Evolutionary conservation across 331 rosid species (phyloP).

Genomic region (Prunus yedoensis): DNA sequence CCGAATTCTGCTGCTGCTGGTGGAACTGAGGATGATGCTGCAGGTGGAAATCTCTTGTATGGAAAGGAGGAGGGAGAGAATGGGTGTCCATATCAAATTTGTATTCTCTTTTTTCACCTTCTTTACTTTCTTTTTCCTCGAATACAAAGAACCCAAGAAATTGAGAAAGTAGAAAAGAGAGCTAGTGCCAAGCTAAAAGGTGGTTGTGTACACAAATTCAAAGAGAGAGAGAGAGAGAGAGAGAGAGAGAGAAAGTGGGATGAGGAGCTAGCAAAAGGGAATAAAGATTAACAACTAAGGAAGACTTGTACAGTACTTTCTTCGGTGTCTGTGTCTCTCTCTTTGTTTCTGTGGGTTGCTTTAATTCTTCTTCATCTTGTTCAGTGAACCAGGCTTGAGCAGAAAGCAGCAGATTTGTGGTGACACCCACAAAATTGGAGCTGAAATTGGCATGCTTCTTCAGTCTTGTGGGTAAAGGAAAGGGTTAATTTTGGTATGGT

Average conservation of each 20-base stretch:
- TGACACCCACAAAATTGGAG: conserved; percentile 29
- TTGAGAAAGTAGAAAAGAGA: conserved; percentile 12
- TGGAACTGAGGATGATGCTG: conserved; percentile 52
- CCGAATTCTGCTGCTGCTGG: conserved; percentile 63
- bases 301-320: background rate
- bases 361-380: conserved; percentile 13
- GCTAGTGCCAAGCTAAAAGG: background rate
- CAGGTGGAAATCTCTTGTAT: conserved; percentile 73
- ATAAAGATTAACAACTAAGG: background rate
- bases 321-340: background rate
- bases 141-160: conserved; percentile 15
- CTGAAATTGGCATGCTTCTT: conserved; percentile 18
- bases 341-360: conserved; percentile 9
- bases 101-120: background rate
- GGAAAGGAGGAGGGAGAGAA: conserved; percentile 93
- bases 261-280: conserved; percentile 13
- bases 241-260: conserved; percentile 8
- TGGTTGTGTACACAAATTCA: conserved; percentile 10
- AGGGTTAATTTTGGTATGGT: background rate
- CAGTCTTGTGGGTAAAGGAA: background rate
- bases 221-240: conserved; percentile 6
- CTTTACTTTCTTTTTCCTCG: background rate
- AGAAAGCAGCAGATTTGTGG: conserved; percentile 32
- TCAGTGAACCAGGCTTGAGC: conserved; percentile 14
- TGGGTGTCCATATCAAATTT: conserved; percentile 71